Evolutionary conservation across 1,139 yeast genomes (phyloP).

Genomic region (Candida pseudoviswanathii): DNA sequence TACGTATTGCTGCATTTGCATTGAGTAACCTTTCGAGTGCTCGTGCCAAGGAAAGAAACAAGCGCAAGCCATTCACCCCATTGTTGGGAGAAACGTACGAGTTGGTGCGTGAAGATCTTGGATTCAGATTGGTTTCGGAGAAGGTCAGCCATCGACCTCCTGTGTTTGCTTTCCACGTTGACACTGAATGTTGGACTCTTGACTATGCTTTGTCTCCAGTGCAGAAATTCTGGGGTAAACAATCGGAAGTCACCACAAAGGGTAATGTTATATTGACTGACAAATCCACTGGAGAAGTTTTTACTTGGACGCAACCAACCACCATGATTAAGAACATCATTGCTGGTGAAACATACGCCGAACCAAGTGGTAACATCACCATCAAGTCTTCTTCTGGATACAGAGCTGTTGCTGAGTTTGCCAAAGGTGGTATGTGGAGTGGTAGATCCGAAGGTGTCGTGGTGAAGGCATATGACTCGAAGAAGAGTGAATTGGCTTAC

Average conservation of each 20-base stretch:
- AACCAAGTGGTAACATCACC: constrained; percentile 73
- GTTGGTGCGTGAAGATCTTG: constrained; percentile 74
- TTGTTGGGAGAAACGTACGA: constrained; percentile 87
- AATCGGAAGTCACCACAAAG: constrained; percentile 75
- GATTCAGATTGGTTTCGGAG: constrained; percentile 70
- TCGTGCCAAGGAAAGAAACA: constrained; percentile 72
- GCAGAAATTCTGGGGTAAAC: constrained; percentile 95
- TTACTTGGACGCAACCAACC: constrained; percentile 81
- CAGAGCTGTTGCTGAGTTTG: constrained; percentile 72
- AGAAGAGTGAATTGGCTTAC: constrained; percentile 38
- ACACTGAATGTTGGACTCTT: constrained; percentile 74
- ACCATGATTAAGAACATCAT: constrained; percentile 81
- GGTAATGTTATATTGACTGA: constrained; percentile 65
- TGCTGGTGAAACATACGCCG: constrained; percentile 95
- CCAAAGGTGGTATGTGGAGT: constrained; percentile 72
- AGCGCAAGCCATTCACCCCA: constrained; percentile 92
- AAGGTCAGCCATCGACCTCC: constrained; percentile 85
- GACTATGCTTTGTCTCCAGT: constrained; percentile 75
- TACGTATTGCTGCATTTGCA: constrained; percentile 82
- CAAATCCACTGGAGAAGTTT: constrained; percentile 66
- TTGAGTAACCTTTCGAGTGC: constrained; percentile 70
- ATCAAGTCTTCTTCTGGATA: constrained; percentile 69
- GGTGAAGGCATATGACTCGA: constrained; percentile 52
- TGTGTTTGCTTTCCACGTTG: constrained; percentile 77
- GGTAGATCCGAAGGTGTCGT: constrained; percentile 83